A percentile compares a stretch with the other conserved stretches of the same genome.
Evolutionary conservation across 176 grass and related monocot genomes (phyloP).

Genomic region (Otatea glauca): DNA sequence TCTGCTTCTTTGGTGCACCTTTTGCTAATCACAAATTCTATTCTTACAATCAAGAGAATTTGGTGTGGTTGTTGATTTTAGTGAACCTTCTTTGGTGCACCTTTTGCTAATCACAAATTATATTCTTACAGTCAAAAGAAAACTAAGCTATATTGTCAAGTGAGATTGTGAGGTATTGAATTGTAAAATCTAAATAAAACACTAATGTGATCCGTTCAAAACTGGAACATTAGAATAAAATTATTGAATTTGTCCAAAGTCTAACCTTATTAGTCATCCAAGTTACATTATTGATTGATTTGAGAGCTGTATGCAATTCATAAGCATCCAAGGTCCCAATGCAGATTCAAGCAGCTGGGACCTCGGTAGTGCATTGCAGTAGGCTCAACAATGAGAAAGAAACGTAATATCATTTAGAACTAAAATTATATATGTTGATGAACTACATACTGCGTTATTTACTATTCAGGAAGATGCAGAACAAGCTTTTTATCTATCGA

Average conservation of each 20-base stretch:
- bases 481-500: neutral
- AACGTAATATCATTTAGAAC: neutral
- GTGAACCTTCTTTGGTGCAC: too few relatives aligned
- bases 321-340: neutral
- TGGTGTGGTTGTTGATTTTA: slow-evolving; percentile 84
- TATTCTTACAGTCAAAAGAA: too few relatives aligned
- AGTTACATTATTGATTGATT: neutral
- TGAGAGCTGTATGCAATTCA: neutral
- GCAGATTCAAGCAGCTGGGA: neutral
- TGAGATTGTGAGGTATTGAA: slow-evolving; percentile 5
- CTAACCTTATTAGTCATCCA: neutral
- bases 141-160: slow-evolving; percentile 17
- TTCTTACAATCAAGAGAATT: slow-evolving; percentile 59
- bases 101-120: too few relatives aligned
- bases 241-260: neutral
- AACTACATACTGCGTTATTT: neutral
- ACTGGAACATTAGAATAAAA: neutral
- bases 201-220: neutral
- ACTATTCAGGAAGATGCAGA: neutral
- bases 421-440: neutral
- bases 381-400: neutral
- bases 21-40: slow-evolving; percentile 21
- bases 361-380: neutral
- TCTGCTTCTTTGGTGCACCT: neutral
- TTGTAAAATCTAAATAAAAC: neutral